Percentiles rank a stretch among this genome's conserved stretches.
Conservation (phyloP, 2,329 filamentous ascomycete genomes). For the Zymoseptoria crescenta region DNA sequence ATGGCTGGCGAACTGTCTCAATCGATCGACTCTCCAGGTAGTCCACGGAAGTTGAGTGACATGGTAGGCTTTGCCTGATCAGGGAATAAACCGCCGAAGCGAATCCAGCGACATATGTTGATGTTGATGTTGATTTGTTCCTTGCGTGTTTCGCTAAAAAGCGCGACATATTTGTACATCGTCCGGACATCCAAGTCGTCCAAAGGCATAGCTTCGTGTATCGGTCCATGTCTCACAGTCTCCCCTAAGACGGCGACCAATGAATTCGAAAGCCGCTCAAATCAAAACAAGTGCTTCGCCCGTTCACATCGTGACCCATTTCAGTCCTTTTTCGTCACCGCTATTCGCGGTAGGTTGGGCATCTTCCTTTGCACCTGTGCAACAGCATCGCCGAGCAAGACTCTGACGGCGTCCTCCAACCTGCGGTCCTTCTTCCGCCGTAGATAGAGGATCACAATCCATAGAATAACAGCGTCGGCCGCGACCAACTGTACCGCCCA, state of each 20-base stretch:
- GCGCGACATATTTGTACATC: neutral
- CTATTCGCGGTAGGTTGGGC: conserved; percentile 22
- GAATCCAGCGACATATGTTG: conserved; percentile 34
- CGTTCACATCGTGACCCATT: neutral
- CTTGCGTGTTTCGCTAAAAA: neutral
- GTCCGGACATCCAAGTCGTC: neutral
- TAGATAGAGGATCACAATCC: conserved; percentile 63
- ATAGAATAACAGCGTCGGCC: conserved; percentile 60
- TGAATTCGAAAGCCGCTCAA: neutral
- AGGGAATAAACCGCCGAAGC: neutral
- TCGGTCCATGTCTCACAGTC: neutral
- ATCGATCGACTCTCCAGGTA: no score
- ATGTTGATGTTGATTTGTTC: neutral
- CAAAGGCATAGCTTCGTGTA: neutral
- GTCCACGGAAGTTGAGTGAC: no score
- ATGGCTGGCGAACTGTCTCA: no score
- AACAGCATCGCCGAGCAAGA: conserved; percentile 47
- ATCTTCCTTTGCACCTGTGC: conserved; percentile 31
- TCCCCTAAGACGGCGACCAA: neutral
- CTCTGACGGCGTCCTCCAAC: conserved; percentile 65
- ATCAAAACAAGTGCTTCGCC: neutral
- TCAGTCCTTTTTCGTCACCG: conserved; percentile 13
- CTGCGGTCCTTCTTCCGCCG: conserved; percentile 61
- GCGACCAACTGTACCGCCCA: conserved; percentile 63
- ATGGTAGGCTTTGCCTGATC: no score